Conservation (phyloP, 1,139 yeast species). For the Lodderomyces jiufengensis region DNA sequence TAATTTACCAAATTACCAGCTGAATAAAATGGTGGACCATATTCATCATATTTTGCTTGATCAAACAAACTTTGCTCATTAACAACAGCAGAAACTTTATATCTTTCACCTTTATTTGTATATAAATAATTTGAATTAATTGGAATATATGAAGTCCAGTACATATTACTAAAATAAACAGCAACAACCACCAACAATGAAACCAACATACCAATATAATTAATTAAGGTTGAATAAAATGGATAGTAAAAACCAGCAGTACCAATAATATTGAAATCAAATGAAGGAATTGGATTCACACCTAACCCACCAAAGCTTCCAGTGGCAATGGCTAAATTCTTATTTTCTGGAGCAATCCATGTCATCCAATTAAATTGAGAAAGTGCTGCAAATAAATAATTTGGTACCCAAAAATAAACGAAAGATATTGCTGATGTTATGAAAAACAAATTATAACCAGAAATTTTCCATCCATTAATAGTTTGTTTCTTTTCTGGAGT, state of each 20-base stretch:
- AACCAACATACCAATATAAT: slow-evolving; percentile 38
- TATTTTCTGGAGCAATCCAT: slow-evolving; percentile 33
- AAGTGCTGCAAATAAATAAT: slow-evolving; percentile 31
- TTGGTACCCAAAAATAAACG: slow-evolving; percentile 34
- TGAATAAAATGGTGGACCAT: slow-evolving; percentile 45
- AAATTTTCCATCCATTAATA: slow-evolving; percentile 37
- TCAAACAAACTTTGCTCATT: slow-evolving; percentile 33
- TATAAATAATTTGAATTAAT: slow-evolving; percentile 44
- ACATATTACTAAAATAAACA: slow-evolving; percentile 48
- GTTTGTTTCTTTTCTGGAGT: slow-evolving; percentile 37
- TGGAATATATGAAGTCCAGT: slow-evolving; percentile 52
- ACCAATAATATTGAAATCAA: slow-evolving; percentile 45
- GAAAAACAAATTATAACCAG: slow-evolving; percentile 31
- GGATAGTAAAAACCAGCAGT: slow-evolving; percentile 37
- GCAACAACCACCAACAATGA: slow-evolving; percentile 42
- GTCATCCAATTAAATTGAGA: slow-evolving; percentile 38
- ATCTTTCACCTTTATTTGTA: slow-evolving; percentile 45
- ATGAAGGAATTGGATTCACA: slow-evolving; percentile 51
- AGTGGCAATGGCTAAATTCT: slow-evolving; percentile 47
- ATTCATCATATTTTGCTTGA: slow-evolving; percentile 32
- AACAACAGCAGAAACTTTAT: slow-evolving; percentile 40
- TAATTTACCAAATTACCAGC: slow-evolving; percentile 44
- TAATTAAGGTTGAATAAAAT: slow-evolving; percentile 42
- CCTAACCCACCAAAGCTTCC: slow-evolving; percentile 57
- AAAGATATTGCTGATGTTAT: slow-evolving; percentile 21